These are phyloP conservation scores for Bipolaris victoriae DNA, from an alignment of 2,329 filamentous ascomycete species.

Conservation along the genomic window DNA sequence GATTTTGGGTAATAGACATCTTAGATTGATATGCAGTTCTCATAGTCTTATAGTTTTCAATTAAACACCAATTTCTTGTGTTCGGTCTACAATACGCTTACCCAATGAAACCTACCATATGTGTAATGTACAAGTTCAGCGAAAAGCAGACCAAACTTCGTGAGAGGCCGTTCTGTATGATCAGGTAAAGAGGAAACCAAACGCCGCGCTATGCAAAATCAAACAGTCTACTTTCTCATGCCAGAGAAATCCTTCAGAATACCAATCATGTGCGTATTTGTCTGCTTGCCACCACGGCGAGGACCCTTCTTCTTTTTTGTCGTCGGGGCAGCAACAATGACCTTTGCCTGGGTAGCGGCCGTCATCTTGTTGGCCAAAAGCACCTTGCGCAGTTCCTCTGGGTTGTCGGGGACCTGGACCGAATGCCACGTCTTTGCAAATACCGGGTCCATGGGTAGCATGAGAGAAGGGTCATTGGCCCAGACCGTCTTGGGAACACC, in stretches of 20 bases:
- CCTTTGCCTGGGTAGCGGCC: constrained; percentile 81
- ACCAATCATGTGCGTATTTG: constrained; percentile 85
- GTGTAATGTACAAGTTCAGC: not conserved
- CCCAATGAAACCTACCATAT: not conserved
- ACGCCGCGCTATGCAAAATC: constrained; percentile 44
- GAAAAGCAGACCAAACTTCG: not conserved
- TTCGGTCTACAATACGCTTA: not conserved
- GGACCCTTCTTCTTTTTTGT: constrained; percentile 78
- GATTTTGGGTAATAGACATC: no score
- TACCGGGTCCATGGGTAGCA: constrained; percentile 77
- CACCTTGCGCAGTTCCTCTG: constrained; percentile 77
- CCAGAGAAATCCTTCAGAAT: constrained; percentile 76
- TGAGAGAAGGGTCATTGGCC: constrained; percentile 81
- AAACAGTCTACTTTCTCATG: constrained; percentile 43
- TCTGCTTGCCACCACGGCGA: constrained; percentile 77
- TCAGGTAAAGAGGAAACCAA: constrained; percentile 11
- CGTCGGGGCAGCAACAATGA: constrained; percentile 60
- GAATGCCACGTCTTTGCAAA: constrained; percentile 85
- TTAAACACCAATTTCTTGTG: not conserved
- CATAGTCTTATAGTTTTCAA: no score
- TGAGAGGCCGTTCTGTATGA: not conserved
- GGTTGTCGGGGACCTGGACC: constrained; percentile 72
- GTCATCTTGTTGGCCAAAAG: constrained; percentile 80
- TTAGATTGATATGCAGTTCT: no score
- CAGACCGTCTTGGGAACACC: constrained; percentile 80